Conservation (phyloP, 768 basidiomycete genomes). For the Lepiota brunneoincarnata region DNA sequence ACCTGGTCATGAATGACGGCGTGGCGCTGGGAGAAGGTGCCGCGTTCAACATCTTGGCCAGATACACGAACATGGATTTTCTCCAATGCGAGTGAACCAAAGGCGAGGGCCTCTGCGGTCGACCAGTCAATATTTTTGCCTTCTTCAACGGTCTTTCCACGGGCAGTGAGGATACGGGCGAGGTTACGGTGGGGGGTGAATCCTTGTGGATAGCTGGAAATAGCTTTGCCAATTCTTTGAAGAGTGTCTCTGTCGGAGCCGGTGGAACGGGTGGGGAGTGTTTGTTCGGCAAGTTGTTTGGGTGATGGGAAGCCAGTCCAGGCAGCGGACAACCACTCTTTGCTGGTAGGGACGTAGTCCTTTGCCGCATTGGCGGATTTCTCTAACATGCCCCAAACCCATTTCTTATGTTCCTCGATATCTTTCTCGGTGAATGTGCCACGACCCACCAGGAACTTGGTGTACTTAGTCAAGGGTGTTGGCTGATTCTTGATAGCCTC, state of each 20-base stretch:
- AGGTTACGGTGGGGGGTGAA: slow-evolving; percentile 93
- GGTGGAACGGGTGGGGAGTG: slow-evolving; percentile 87
- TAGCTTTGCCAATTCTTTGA: slow-evolving; percentile 79
- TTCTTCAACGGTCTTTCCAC: slow-evolving; percentile 90
- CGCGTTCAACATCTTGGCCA: slow-evolving; percentile 98
- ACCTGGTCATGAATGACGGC: slow-evolving; percentile 95
- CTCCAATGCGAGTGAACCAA: slow-evolving; percentile 90
- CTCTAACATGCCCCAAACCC: slow-evolving; percentile 99
- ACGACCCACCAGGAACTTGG: slow-evolving; percentile 85
- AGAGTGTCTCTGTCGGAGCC: slow-evolving; percentile 77
- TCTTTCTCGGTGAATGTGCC: slow-evolving; percentile 95
- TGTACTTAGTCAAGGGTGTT: slow-evolving; percentile 88
- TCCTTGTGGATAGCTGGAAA: slow-evolving; percentile 81
- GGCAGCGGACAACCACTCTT: slow-evolving; percentile 96
- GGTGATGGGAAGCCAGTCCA: slow-evolving; percentile 99
- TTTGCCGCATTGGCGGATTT: slow-evolving; percentile 91
- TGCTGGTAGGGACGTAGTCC: slow-evolving; percentile 91
- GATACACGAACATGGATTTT: slow-evolving; percentile 93
- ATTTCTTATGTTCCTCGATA: slow-evolving; percentile 97
- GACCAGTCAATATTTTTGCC: slow-evolving; percentile 96
- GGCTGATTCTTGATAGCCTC: slow-evolving; percentile 93
- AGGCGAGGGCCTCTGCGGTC: slow-evolving; percentile 95
- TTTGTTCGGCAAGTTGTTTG: slow-evolving; percentile 88
- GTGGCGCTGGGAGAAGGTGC: slow-evolving; percentile 98
- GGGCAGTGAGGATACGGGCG: slow-evolving; percentile 81